Evolutionary conservation across 805 yeast species (phyloP).

Genomic region (Candida ortonii): DNA sequence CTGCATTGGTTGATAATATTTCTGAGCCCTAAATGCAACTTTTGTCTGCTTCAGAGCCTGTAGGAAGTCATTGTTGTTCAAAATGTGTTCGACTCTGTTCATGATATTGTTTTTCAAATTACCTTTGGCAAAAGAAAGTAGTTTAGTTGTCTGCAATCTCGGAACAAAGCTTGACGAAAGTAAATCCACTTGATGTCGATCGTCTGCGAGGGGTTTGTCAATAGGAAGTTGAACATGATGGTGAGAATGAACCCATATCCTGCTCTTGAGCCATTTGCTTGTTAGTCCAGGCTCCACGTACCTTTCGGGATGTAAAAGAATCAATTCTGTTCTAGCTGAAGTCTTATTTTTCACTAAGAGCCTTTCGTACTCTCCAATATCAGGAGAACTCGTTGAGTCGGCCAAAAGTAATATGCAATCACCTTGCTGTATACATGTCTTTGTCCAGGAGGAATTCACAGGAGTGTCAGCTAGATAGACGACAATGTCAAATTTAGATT

Average conservation of each 20-base stretch:
- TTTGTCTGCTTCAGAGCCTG: constrained; percentile 28
- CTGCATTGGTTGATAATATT: constrained; percentile 36
- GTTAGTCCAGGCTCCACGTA: constrained; percentile 85
- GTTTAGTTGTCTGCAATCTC: constrained; percentile 8
- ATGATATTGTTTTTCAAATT: constrained; percentile 26
- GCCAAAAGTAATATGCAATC: constrained; percentile 90
- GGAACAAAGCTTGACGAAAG: constrained; percentile 6
- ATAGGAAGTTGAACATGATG: constrained; percentile 79
- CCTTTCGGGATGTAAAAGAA: constrained; percentile 79
- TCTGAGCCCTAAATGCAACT: constrained; percentile 22
- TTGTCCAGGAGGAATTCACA: constrained; percentile 82
- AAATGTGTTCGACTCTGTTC: constrained; percentile 26
- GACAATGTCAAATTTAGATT: constrained; percentile 84
- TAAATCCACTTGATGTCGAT: constrained; percentile 17
- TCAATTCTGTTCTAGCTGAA: constrained; percentile 83
- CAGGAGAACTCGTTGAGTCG: constrained; percentile 70
- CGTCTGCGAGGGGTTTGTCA: constrained; percentile 8
- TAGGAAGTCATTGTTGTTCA: constrained; percentile 29
- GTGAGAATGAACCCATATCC: constrained; percentile 91
- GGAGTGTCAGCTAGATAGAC: constrained; percentile 87
- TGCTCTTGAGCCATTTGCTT: constrained; percentile 73
- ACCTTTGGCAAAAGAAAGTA: constrained; percentile 25
- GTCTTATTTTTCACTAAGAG: constrained; percentile 71
- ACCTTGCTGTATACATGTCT: constrained; percentile 90
- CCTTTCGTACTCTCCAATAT: constrained; percentile 83